A percentile compares a stretch with the other conserved stretches of the same genome.
phyloP scores from a whole-genome alignment of 345 rosid species.

The Sonneratia caseolaris region DNA sequence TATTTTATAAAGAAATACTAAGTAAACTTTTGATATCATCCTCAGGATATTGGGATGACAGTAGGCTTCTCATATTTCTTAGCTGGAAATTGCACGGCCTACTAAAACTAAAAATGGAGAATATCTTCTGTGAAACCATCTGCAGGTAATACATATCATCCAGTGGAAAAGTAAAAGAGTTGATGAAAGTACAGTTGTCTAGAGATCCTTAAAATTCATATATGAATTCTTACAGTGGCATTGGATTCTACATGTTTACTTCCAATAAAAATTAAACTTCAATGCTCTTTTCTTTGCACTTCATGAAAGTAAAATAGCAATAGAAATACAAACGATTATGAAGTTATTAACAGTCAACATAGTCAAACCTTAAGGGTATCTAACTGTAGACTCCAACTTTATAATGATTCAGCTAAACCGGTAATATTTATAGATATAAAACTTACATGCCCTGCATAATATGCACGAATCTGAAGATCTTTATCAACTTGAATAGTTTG shows the following conservation, averaged over 20 bases:
- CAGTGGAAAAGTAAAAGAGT: not conserved
- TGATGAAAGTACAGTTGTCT: not conserved
- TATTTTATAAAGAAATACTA: not conserved
- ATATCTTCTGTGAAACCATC: not conserved
- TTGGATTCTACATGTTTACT: not conserved
- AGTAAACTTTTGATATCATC: not conserved
- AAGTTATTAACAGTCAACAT: not conserved
- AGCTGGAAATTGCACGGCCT: not conserved
- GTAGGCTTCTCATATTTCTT: not conserved
- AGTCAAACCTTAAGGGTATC: not conserved
- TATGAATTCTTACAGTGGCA: not conserved
- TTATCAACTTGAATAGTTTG: conserved; percentile 82
- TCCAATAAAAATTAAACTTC: not conserved
- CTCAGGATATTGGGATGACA: not conserved
- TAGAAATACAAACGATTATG: not conserved
- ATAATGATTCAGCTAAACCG: not conserved
- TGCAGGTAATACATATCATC: not conserved
- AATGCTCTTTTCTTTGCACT: not conserved
- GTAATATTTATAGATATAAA: conserved; percentile 9
- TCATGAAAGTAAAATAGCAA: not conserved
- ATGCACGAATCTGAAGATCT: conserved; percentile 86
- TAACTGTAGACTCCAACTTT: not conserved
- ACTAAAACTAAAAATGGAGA: not conserved
- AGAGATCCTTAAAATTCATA: not conserved
- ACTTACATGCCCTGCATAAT: conserved; percentile 96